Evolutionary conservation across 495 filamentous ascomycete genomes (phyloP), one percentile per base, ranked within the genome.

Genomic region (Echria macrotheca): DNA sequence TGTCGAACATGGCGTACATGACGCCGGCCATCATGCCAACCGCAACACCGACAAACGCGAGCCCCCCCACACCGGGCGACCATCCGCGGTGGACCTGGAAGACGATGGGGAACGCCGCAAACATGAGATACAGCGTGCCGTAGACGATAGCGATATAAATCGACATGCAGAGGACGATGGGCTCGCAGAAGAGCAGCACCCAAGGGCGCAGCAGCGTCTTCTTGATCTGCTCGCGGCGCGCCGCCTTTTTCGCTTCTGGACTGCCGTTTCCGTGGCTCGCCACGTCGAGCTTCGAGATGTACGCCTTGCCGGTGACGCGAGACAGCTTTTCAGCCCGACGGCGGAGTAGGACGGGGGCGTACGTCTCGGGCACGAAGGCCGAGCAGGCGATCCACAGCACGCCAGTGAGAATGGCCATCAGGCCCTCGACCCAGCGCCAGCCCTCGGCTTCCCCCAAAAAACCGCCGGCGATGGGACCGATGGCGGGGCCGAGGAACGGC

Each of bases 91-190:
- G 71, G 22, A 78, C 66, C 47, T 79, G 61, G 67, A 89, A 97
- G 29, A 95, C 83, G 48, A 95, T 73, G 32, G 87, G 81, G 67
- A 94, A 95, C 3, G 89, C 89, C 21, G 86, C 87, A 61, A 97
- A 95, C 63, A 93, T 85, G 23, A 96, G 75, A 63, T 97, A 96
- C 1, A 96, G 67, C 9, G 89, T 87, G 29, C 89, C 91, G 53
- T 95, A 77, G 29, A 95, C 63, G 44, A 95, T 78, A 15, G 89
- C 86, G 23, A 86, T 60, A 57, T 90, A 87, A 10, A 89, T 69
- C 55, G 86, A 89, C 5, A 87, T 76, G 38, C 86, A 76, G 37
- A 89, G 64, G 37, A 88, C 84, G 74, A 96, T 96, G 17, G 87
- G 88, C 67, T 96, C 91, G 44, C 80, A 61, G 44, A 84, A 71